Conservation (phyloP, 495 filamentous ascomycete genomes). For the Oidiodendron maius region DNA sequence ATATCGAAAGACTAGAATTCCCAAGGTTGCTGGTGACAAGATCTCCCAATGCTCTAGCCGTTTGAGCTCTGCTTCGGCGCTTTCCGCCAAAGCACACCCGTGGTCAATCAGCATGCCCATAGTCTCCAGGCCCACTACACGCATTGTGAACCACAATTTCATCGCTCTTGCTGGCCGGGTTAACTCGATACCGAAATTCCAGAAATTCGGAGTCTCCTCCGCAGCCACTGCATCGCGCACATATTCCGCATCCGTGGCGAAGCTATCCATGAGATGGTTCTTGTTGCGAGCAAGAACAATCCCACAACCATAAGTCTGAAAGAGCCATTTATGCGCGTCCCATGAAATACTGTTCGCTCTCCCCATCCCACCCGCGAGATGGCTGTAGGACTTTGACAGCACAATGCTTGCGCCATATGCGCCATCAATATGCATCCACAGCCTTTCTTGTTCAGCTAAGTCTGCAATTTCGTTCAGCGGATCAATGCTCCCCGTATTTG, state of each 20-base stretch:
- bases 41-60: not conserved
- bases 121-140: not conserved
- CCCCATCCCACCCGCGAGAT: not conserved
- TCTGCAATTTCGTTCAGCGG: conserved; percentile 9
- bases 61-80: not conserved
- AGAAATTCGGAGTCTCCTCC: not conserved
- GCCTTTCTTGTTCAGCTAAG: not conserved
- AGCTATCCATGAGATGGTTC: not conserved
- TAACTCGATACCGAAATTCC: not conserved
- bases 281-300: not conserved
- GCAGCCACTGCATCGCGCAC: not conserved
- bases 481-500: conserved; percentile 27
- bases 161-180: not conserved
- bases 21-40: not conserved
- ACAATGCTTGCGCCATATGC: not conserved
- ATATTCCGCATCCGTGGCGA: not conserved
- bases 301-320: not conserved
- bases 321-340: no score
- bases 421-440: not conserved
- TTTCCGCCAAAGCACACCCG: not conserved
- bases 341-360: no score
- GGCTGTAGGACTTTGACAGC: not conserved
- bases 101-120: not conserved
- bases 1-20: not conserved
- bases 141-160: not conserved